Base-by-base conservation (phyloP, 352 stramenopile species). In the Globisporangium mamillatum region DNA sequence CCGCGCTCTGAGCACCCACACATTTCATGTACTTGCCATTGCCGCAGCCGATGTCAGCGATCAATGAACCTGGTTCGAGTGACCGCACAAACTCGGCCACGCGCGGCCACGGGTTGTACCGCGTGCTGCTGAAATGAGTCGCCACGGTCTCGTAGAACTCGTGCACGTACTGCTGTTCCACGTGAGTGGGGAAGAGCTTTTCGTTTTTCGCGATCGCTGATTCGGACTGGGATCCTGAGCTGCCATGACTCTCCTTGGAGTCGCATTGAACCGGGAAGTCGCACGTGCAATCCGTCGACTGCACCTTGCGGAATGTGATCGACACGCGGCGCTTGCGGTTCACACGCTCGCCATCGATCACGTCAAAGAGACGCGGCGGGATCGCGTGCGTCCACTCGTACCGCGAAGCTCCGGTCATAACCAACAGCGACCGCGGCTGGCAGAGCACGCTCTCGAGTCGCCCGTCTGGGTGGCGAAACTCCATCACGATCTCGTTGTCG, bases 21-120 rank as follows among this genome's bases (percentile, higher is more conserved):
- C 84, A 93, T 66, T 92, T 91, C 87, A 95, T 93, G 70, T 96
- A 96, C 73, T 96, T 96, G 58, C 89, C 89, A 53, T 96, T 96
- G 52, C 87, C 89, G 50, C 89, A 96, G 24, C 89, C 88, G 55
- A 96, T 83, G 75, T 96, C 89, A 9, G 83, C 84, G 66, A 96
- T 75, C 48, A 91, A 65, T 8, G 88, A 91, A 1, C 86, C 84
- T 16, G 66, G 72, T 25, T 80, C 76, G 12, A 94, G 60, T 14
- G 75, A 73, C 10, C 77, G 73, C 24, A 95, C 84, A 64, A 96
- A 94, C 34, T 75, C 53, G 20, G 78, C 84, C 8, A 96, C 84
- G 20, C 76, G 80, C 1, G 88, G 87, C 89, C 89, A 96, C 25
- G 89, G 81, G 57, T 89, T 92, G 76, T 96, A 90, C 55, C 89